Evolutionary conservation across 106 monocot genomes (phyloP), one percentile per base, ranked within the genome.

Genomic region (Amphibolis antarctica): DNA sequence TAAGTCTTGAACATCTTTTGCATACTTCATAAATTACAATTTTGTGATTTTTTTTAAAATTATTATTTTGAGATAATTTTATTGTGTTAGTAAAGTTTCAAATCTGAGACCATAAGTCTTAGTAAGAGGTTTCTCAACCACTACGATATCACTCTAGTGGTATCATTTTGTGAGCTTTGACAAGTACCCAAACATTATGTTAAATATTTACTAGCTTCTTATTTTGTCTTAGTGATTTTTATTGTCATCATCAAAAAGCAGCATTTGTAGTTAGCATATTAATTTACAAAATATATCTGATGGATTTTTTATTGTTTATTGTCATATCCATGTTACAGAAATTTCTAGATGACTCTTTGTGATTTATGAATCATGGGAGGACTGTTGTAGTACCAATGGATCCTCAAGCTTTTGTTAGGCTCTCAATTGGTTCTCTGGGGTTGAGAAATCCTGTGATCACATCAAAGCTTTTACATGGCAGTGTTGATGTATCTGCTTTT

Each of bases 401-500:
- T 79, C 93, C 85, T 48, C 81, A 94, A 56, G 68, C 67, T 54
- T 94, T 86, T 65, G 51, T 89, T 66, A 76, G 80, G 62, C 63
- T 93, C 26, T 83, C 93, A 25, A 73, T 93, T 62, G 93, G 88
- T 54, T 83, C 85, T 18, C 83, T 93, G 52, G 89, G 81, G 4
- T 76, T 94, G 19, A 75, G 81, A 73, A 71, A 79, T 23, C 79
- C 80, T 15, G 51, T 46, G 21, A 13, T 57, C 53, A 21, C 59
- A 58, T 62, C 81, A 23, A 76, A 75, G 24, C 25, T 61, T 18
- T 12, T 53, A 22, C 59, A 48, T 49, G 56, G 52, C 5, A 14
- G 20, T 10, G 26, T 25, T 6, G 55, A 28, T 66, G 50, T 62
- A 52, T 45, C 74, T 48, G 50, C 62, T 45, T 58, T 67, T 15